These are phyloP conservation scores for Termitomyces sp. DNA, from an alignment of 768 basidiomycete species.

Conservation along the genomic window DNA sequence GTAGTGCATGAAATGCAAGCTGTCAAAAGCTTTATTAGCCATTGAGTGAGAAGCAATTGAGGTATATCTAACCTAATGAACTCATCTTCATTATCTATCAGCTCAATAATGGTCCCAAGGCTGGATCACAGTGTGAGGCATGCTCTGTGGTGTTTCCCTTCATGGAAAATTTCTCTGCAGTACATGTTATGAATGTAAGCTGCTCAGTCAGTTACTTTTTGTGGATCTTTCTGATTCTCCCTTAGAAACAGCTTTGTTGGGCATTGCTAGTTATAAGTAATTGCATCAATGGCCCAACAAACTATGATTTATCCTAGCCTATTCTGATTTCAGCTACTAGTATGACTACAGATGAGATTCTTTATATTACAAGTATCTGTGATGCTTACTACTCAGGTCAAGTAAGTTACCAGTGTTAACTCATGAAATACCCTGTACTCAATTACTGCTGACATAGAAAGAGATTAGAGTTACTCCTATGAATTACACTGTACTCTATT, in stretches of 20 bases:
- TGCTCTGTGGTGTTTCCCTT: background rate
- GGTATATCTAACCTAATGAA: background rate
- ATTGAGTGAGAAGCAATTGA: background rate
- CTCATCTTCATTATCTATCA: background rate
- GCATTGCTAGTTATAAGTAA: background rate
- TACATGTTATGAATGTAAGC: too few relatives aligned
- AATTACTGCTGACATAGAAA: too few relatives aligned
- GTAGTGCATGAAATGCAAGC: background rate
- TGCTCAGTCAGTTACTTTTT: background rate
- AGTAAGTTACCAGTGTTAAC: too few relatives aligned
- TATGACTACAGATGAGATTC: too few relatives aligned
- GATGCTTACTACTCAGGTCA: too few relatives aligned
- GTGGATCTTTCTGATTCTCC: background rate
- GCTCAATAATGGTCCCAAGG: background rate
- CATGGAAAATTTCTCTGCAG: background rate
- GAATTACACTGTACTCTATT: too few relatives aligned
- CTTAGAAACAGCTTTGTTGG: background rate
- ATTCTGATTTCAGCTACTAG: too few relatives aligned
- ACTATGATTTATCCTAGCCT: background rate
- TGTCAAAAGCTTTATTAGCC: background rate
- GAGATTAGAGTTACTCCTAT: too few relatives aligned
- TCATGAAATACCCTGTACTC: too few relatives aligned
- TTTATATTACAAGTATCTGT: too few relatives aligned
- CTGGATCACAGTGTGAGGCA: background rate
- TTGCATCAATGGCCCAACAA: background rate